Conservation (phyloP, 2,329 filamentous ascomycete species). For the Penicillium decumbens region DNA sequence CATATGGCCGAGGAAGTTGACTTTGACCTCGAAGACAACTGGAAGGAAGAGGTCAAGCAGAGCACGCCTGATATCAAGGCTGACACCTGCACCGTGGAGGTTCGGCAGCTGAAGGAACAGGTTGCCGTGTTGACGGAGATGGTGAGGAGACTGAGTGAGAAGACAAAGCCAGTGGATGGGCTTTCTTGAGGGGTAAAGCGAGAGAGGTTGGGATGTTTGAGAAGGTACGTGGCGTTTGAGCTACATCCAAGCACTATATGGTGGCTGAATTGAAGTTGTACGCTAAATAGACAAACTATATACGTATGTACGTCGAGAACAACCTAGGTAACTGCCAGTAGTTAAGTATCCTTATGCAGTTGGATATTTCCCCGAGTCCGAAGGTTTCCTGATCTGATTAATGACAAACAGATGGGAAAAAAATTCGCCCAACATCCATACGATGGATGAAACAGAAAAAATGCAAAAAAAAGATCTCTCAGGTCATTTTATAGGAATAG, state of each 20-base stretch:
- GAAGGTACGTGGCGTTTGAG: neutral
- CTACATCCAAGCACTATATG: neutral
- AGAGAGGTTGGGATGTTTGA: neutral
- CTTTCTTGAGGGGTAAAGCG: neutral
- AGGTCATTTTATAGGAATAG: conserved; percentile 22
- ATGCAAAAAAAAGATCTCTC: conserved; percentile 11
- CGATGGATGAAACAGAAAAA: neutral
- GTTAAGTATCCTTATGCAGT: too few species aligned
- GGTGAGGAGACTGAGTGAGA: conserved; percentile 54
- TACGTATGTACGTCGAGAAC: neutral
- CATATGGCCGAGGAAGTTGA: conserved; percentile 66
- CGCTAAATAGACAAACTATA: neutral
- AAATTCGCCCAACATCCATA: too few species aligned
- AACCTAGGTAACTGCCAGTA: too few species aligned
- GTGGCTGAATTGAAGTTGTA: neutral
- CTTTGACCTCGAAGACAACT: conserved; percentile 72
- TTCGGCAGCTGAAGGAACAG: conserved; percentile 41
- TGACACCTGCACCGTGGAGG: conserved; percentile 68
- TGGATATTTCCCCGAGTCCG: too few species aligned
- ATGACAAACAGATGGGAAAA: too few species aligned
- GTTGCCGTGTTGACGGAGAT: conserved; percentile 61
- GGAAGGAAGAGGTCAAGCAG: conserved; percentile 72
- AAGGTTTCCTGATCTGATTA: too few species aligned
- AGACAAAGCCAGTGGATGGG: conserved; percentile 10
- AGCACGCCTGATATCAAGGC: conserved; percentile 76